A percentile compares a stretch with the other conserved stretches of the same genome.
These are phyloP conservation scores for Nigrospora sphaerica DNA, from an alignment of 2,329 filamentous ascomycete genomes.

Conservation along the genomic window DNA sequence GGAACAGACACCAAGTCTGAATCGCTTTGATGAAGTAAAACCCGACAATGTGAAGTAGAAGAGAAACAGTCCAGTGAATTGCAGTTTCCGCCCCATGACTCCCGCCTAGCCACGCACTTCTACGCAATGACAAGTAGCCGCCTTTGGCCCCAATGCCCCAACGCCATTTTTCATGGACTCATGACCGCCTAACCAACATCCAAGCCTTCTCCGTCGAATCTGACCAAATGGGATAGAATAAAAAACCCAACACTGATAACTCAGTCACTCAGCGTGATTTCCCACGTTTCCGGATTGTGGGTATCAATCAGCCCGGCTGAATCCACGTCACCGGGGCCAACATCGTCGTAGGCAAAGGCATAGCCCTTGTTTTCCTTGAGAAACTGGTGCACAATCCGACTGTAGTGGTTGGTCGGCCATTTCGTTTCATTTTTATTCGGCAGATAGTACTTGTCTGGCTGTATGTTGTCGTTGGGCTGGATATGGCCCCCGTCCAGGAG, in stretches of 20 bases:
- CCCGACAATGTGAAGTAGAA: too few species aligned
- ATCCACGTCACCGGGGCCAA: constrained; percentile 34
- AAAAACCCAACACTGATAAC: neutral
- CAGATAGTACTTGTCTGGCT: constrained; percentile 32
- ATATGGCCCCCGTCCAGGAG: constrained; percentile 36
- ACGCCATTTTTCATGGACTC: too few species aligned
- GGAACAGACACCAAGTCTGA: too few species aligned
- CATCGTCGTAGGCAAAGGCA: constrained; percentile 63
- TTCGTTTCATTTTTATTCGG: neutral
- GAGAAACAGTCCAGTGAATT: too few species aligned
- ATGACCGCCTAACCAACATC: too few species aligned
- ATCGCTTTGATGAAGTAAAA: too few species aligned
- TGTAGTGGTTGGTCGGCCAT: constrained; percentile 45
- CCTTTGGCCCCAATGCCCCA: too few species aligned
- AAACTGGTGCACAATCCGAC: constrained; percentile 51
- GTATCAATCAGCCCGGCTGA: neutral
- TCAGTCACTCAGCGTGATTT: neutral
- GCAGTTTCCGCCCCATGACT: too few species aligned
- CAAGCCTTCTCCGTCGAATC: too few species aligned
- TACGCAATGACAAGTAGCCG: too few species aligned
- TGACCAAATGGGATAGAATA: too few species aligned
- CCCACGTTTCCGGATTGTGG: neutral
- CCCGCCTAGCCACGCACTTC: too few species aligned
- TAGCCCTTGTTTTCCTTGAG: constrained; percentile 56
- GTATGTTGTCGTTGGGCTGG: constrained; percentile 22